Base-by-base conservation (phyloP, 2,329 filamentous ascomycete genomes). In the Fusarium illudens region DNA sequence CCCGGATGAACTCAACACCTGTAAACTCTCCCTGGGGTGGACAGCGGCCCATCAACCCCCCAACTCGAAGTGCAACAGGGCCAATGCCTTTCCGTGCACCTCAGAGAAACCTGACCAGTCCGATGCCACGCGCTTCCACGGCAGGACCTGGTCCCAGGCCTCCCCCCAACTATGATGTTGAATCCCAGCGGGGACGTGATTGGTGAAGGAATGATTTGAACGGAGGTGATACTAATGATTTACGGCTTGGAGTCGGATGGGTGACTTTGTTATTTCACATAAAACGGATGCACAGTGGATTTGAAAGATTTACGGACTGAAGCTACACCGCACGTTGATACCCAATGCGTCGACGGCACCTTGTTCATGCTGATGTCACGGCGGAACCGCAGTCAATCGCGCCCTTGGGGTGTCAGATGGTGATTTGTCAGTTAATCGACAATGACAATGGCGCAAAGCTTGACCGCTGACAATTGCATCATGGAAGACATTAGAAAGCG, bases 51-150 rank as follows among this genome's bases (percentile, higher is more conserved):
- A 55, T 75, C 72, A 44, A 68, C 64, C 67, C 62, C 22, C 72
- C 79, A 1, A 59, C 71, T 55, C 78, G 83, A 32, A 84, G 81
- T 57, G 76, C 77, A 27, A 83, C 82, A 13, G 78, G 78, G 1
- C 78, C 79, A 4, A 67, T 79, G 13, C 74, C 77, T 25, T 71
- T 73, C 10, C 69, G 77, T 25, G 78, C 78, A 34, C 71, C 79
- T 27, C 81, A 81, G 65, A 78, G 84, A 52, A 84, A 81, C 58
- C 79, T 84, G 79, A 84, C 83, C 20, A 81, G 79, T 4, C 81
- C 81, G 4, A 70, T 79, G 56, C 77, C 78, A 13, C 72, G 76
- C 44, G 73, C 71, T 36, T 68, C 64, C 42, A 63, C 53, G 30
- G 62, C 65, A 13, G 65, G 62, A 9, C 70, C 71, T 22, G 70